Evolutionary conservation across 768 basidiomycete genomes (phyloP), one percentile per base, ranked within the genome.

Genomic region (Lactarius quietus): DNA sequence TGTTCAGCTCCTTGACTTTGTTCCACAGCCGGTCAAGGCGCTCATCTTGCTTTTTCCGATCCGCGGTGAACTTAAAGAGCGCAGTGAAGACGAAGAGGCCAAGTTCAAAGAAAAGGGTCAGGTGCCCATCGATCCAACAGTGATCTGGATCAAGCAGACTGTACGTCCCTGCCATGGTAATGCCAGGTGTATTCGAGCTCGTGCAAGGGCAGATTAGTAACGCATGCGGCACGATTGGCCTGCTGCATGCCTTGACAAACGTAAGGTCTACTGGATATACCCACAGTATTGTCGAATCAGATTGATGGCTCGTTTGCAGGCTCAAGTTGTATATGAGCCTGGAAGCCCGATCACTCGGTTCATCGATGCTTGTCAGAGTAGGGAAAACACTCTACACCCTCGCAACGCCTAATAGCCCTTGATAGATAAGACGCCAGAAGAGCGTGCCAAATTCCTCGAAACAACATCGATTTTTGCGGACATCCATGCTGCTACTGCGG

Each of bases 101-200:
- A 73, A 74, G 69, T 82, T 90, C 56, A 75, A 75, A 31, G 75
- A 74, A 17, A 79, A 80, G 51, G 85, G 77, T 0, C 78, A 80
- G 61, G 78, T 75, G 12, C 74, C 76, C 0, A 71, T 91, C 5
- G 86, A 92, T 70, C 82, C 84, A 6, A 85, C 84, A 0, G 77
- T 96, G 6, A 78, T 95, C 70, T 97, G 86, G 83, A 92, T 96
- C 78, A 93, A 93, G 74, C 95, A 97, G 74, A 96, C 90, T 59
- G 93, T 92, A 62, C 36, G 82, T 72, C 35, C 36, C 20, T 20
- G 26, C 12, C 15, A 15, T 57, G 33, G 33, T 36, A 43, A 23
- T 62, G 29, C 23, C 14, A 55, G 18, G 26, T 6, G 28, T 51
- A 14, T 54, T n/a, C 43, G 23, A 63, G 52, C n/a, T n/a, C 38